These are phyloP conservation scores for Puccinia triticina DNA, from an alignment of 1,284 basidiomycete species.

Conservation along the genomic window DNA sequence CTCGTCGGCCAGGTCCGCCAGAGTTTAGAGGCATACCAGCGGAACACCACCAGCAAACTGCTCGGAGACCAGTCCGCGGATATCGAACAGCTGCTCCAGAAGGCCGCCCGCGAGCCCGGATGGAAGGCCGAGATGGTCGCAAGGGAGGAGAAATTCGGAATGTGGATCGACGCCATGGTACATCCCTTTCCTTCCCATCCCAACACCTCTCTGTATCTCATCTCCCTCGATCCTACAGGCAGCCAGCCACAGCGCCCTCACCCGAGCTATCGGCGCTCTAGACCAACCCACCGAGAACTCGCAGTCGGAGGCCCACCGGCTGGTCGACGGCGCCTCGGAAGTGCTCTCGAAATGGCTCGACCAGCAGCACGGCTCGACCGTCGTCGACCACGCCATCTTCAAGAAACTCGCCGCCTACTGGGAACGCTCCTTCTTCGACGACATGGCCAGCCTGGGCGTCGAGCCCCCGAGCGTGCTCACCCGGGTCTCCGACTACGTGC, in stretches of 20 bases:
- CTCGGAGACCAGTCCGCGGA: constrained; percentile 1
- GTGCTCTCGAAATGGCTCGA: constrained; percentile 46
- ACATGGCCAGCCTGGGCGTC: constrained; percentile 86
- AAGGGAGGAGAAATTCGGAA: constrained; percentile 85
- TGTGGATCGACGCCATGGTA: constrained; percentile 74
- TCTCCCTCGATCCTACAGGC: constrained; percentile 60
- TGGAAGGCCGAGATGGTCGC: constrained; percentile 74
- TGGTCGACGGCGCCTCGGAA: constrained; percentile 37
- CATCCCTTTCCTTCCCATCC: constrained; percentile 5
- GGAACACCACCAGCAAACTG: constrained; percentile 25
- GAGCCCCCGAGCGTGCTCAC: constrained; percentile 87
- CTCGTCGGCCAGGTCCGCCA: constrained; percentile 60
- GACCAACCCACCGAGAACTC: not conserved
- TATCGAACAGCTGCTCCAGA: constrained; percentile 34
- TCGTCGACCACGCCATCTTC: constrained; percentile 85
- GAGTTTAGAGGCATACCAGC: constrained; percentile 66
- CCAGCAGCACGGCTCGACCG: constrained; percentile 72
- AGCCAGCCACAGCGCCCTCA: constrained; percentile 57
- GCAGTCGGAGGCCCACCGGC: not conserved
- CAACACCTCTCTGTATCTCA: constrained; percentile 63
- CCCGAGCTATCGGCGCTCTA: constrained; percentile 42
- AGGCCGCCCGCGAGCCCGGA: constrained; percentile 58
- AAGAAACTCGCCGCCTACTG: constrained; percentile 82
- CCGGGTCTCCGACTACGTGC: constrained; percentile 94
- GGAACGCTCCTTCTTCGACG: constrained; percentile 87